Evolutionary conservation across 108 stramenopile genomes (phyloP), one percentile per base, ranked within the genome.

Genomic region (Skeletonema tropicum): DNA sequence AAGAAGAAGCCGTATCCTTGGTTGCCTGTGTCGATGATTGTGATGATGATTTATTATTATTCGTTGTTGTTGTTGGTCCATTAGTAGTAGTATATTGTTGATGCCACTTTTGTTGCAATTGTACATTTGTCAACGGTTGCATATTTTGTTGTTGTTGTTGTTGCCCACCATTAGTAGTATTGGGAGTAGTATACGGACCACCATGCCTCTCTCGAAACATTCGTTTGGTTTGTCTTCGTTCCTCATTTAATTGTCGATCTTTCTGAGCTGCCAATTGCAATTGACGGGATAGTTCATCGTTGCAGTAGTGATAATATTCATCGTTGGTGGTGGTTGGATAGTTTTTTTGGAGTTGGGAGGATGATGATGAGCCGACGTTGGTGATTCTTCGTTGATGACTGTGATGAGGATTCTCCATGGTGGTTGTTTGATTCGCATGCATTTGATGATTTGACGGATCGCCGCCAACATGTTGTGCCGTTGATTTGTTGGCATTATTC

Each of bases 251-350:
- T 33, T 58, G 35, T 46, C 60, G 36, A 15, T 71, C 70, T 23
- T 60, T n/a, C 7, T 36, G 23, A 5, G 70, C 70, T 19, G 70
- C 70, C 14, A 71, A 25, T 14, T 36, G 70, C 38, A 71, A 42
- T 41, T 71, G 70, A 30, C 70, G 70, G 15, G 70, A 58, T 31
- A 71, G 29, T 71, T 71, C 58, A 60, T 71, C 70, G 13, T 71
- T 71, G 41, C 41, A 42, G 35, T 71, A 71, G 13, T 71, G 57
- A 8, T 21, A 57, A 36, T 58, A 71, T 60, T 71, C 70, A 58
- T 70, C 31, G 41, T 42, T 42, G 14, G 14, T 15, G 41, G 41
- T 42, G 13, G n/a, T n/a, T 13, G n/a, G 41, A 42, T 42, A 42
- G n/a, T n/a, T n/a, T 42, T 42, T 42, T 15, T 13, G 6, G 41